Percentiles rank a stretch among this genome's conserved stretches.
These are phyloP conservation scores for Arthrobotrys sinensis DNA, from an alignment of 2,329 filamentous ascomycete genomes.

Conservation along the genomic window DNA sequence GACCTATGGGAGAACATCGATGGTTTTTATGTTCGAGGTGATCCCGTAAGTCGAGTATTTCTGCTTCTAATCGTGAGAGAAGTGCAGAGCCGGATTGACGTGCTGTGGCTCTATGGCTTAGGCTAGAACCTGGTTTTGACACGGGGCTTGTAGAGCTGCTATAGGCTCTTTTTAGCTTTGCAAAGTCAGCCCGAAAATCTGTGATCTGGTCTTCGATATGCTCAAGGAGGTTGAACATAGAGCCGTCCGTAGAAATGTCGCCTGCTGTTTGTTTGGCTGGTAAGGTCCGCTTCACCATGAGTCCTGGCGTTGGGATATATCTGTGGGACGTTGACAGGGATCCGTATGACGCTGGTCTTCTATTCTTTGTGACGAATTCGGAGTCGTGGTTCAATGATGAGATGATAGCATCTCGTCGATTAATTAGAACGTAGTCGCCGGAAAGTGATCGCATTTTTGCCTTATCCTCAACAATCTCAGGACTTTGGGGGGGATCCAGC, in stretches of 20 bases:
- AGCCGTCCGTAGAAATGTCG: not conserved
- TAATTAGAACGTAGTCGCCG: not conserved
- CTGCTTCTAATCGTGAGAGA: not conserved
- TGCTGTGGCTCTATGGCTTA: not conserved
- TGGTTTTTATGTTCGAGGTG: not conserved
- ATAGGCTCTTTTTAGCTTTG: not conserved
- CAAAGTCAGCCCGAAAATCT: slow-evolving; percentile 8
- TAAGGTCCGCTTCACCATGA: not conserved
- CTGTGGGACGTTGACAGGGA: not conserved
- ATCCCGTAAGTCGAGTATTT: slow-evolving; percentile 3
- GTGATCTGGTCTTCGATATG: slow-evolving; percentile 5
- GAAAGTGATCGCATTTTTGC: not conserved
- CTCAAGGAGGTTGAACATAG: slow-evolving; percentile 4
- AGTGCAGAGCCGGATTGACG: not conserved
- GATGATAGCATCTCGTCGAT: not conserved
- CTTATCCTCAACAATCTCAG: not conserved
- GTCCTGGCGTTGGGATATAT: not conserved
- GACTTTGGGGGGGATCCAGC: not conserved
- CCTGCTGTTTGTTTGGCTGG: not conserved
- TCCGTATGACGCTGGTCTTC: not conserved
- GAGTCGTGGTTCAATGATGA: not conserved
- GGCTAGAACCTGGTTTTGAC: not conserved
- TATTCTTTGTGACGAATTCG: not conserved
- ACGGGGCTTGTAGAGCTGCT: not conserved
- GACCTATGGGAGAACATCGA: not conserved